Evolutionary conservation across 257 asterid genomes (phyloP).

Genomic region (Plantago ovata): DNA sequence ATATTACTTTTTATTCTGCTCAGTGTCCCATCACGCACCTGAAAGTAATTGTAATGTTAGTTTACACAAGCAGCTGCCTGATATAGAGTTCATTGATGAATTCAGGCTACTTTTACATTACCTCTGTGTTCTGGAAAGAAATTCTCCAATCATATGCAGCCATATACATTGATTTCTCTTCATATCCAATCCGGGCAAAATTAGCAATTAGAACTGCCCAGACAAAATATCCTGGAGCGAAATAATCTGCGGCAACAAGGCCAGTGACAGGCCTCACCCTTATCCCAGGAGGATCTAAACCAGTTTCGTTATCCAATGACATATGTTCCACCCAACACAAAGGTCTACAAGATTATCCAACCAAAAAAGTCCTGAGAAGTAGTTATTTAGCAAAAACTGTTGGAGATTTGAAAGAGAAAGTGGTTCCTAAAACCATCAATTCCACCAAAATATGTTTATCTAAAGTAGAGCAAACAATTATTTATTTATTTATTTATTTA

Average conservation of each 20-base stretch:
- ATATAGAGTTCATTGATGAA: background rate
- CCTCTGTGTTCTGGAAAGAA: conserved; percentile 97
- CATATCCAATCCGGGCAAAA: conserved; percentile 89
- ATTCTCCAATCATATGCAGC: conserved; percentile 99
- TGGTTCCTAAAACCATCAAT: background rate
- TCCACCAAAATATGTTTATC: background rate
- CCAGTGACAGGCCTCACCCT: conserved; percentile 90
- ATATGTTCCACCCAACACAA: conserved; percentile 95
- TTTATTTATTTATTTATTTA: no score
- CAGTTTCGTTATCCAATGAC: conserved; percentile 91
- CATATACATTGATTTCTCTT: conserved; percentile 95
- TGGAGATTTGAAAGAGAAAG: background rate
- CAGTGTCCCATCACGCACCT: conserved; percentile 79
- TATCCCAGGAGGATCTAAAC: conserved; percentile 82
- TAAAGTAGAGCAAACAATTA: background rate
- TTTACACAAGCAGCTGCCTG: background rate
- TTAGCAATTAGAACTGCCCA: conserved; percentile 95
- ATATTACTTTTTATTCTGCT: conserved; percentile 79
- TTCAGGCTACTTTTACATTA: conserved; percentile 14
- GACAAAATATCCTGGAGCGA: conserved; percentile 93
- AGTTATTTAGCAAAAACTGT: background rate
- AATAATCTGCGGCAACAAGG: conserved; percentile 97
- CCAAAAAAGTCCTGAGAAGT: background rate
- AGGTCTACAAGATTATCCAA: conserved; percentile 49
- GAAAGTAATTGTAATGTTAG: conserved; percentile 21